phyloP scores from a whole-genome alignment of 2,329 filamentous ascomycete genomes.

The Diaporthe australafricana region DNA sequence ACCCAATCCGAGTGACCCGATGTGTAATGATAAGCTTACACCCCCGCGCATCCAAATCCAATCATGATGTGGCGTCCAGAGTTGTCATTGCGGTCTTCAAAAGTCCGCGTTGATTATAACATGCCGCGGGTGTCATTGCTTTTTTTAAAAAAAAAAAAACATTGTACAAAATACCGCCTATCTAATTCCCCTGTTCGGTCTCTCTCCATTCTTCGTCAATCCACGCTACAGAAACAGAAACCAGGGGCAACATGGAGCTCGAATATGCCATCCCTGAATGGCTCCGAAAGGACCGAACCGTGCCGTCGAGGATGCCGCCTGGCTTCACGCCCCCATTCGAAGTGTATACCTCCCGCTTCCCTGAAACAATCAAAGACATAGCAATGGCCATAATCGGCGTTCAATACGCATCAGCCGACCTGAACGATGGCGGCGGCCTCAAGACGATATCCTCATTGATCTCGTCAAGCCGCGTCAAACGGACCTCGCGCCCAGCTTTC shows the following conservation, averaged over 20 bases:
- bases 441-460: neutral
- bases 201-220: neutral
- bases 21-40: neutral
- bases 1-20: neutral
- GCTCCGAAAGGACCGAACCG: neutral
- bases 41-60: neutral
- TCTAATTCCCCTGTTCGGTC: neutral
- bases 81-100: neutral
- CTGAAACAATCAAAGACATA: neutral
- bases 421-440: constrained; percentile 8
- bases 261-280: neutral
- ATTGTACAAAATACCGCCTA: neutral
- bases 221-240: neutral
- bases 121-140: too few species aligned
- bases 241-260: neutral
- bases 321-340: constrained; percentile 1
- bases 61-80: neutral
- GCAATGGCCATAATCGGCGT: constrained; percentile 3
- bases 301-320: neutral
- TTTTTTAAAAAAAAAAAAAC: too few species aligned
- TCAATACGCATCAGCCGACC: neutral
- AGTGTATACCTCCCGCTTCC: neutral
- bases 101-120: neutral
- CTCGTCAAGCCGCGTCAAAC: neutral
- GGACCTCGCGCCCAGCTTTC: constrained; percentile 32